phyloP scores from a whole-genome alignment of 257 asterid genomes.

The Craterostigma plantagineum region DNA sequence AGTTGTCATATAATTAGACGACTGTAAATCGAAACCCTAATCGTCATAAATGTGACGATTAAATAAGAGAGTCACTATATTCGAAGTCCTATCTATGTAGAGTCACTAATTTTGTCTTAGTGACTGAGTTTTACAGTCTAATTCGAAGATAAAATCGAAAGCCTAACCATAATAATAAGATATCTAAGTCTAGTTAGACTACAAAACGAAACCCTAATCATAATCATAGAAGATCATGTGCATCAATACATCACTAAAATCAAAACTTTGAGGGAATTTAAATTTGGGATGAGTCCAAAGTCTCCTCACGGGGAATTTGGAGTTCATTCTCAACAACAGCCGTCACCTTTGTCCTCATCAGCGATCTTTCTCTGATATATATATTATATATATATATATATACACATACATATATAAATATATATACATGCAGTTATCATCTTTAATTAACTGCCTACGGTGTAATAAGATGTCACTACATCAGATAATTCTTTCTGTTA shows the following conservation, averaged over 20 bases:
- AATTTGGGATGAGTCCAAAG: slow-evolving; percentile 1
- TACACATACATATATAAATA: too few species aligned
- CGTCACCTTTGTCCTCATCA: slow-evolving; percentile 3
- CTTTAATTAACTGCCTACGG: too few species aligned
- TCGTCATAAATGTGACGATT: too few species aligned
- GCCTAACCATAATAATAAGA: background rate
- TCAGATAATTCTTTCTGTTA: too few species aligned
- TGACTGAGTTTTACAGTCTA: background rate
- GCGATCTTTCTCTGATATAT: background rate
- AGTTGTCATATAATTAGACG: too few species aligned
- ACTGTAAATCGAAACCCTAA: too few species aligned
- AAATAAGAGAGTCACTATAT: too few species aligned
- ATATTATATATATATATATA: too few species aligned
- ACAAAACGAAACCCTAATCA: background rate
- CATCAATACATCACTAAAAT: background rate
- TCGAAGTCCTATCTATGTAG: too few species aligned
- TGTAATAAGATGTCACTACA: too few species aligned
- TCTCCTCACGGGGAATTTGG: slow-evolving; percentile 1
- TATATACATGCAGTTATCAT: too few species aligned
- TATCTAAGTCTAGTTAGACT: background rate
- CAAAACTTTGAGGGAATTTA: background rate
- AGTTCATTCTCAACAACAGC: background rate
- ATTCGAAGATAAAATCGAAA: background rate
- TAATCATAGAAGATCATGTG: background rate
- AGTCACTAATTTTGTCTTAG: too few species aligned